Base-by-base conservation (phyloP, 2,329 filamentous ascomycete species). In the Nigrograna mackinnonii region DNA sequence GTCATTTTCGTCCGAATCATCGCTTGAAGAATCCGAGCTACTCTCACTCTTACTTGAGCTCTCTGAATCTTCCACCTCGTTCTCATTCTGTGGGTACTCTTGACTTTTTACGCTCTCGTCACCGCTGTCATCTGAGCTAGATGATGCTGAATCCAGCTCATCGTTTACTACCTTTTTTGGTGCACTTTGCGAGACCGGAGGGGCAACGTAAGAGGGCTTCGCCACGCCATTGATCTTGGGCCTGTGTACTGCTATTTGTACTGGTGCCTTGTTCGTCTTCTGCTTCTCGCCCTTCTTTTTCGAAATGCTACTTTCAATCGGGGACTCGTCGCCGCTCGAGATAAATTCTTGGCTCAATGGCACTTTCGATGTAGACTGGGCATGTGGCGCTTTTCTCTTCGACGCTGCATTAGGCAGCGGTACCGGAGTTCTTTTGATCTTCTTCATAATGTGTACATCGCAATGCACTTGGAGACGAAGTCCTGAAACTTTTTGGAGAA, bases 301-400 rank as follows among this genome's bases (percentile, higher is more conserved):
- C 37, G 47, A 47, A 9, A 50, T 44, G 30, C 47, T 30, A 24
- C 36, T 49, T 37, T 64, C 61, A 26, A 32, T 46, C 22, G 50
- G 45, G 17, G 61, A 64, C 43, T 66, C 58, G 52, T 65, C 62
- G 44, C 62, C 62, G 39, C 58, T 60, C 14, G 49, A 52, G 11
- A 71, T 45, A 14, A 63, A 55, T 54, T 72, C 68, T 40, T 61
- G 52, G 51, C 67, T 70, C 52, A 67, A 50, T 37, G 46, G 43
- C 28, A 50, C 26, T 51, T 60, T 64, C 33, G 57, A 45, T 32
- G 52, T 45, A 12, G 46, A 45, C 7, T 45, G 33, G 22, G 50
- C 50, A 3, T 47, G 26, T 44, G 64, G 61, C 6, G 46, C 43
- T 5, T 47, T 35, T 30, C 50, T 60, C 32, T 66, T 65, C 6